Evolutionary conservation across 805 yeast genomes (phyloP).

Genomic region (Starmerella sirachaensis): DNA sequence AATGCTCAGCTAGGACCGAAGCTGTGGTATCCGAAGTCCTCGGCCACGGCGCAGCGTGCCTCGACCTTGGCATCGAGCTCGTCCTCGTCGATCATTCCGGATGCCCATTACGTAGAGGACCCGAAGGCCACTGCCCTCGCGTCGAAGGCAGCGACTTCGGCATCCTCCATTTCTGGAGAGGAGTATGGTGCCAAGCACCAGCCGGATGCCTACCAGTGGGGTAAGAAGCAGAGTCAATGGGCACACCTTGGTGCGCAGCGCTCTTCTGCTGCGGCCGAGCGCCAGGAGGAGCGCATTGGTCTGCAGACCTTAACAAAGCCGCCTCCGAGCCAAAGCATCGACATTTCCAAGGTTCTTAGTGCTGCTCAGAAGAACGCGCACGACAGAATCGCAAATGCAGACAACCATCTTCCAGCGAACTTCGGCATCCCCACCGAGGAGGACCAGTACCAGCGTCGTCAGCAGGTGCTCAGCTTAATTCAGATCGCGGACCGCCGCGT

Average conservation of each 20-base stretch:
- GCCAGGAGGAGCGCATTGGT: slow-evolving; percentile 9
- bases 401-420: slow-evolving; percentile 19
- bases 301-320: slow-evolving; percentile 8
- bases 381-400: slow-evolving; percentile 17
- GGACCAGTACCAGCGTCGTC: slow-evolving; percentile 22
- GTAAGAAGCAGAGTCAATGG: slow-evolving; percentile 19
- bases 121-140: slow-evolving; percentile 19
- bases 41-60: slow-evolving; percentile 28
- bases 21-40: slow-evolving; percentile 27
- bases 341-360: slow-evolving; percentile 23
- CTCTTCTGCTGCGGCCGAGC: slow-evolving; percentile 9
- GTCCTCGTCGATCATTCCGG: slow-evolving; percentile 24
- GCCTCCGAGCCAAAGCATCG: slow-evolving; percentile 16
- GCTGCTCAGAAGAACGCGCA: slow-evolving; percentile 28
- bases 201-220: slow-evolving; percentile 30
- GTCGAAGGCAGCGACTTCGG: slow-evolving; percentile 27
- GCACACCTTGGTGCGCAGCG: slow-evolving; percentile 16
- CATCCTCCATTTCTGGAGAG: slow-evolving; percentile 25
- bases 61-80: slow-evolving; percentile 28
- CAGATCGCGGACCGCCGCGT: slow-evolving; percentile 24
- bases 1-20: slow-evolving; percentile 26
- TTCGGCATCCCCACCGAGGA: slow-evolving; percentile 20
- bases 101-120: slow-evolving; percentile 14
- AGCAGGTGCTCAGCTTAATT: slow-evolving; percentile 23
- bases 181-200: slow-evolving; percentile 27